Base-by-base conservation (phyloP, 1,284 basidiomycete genomes). In the Trametes pubescens region DNA sequence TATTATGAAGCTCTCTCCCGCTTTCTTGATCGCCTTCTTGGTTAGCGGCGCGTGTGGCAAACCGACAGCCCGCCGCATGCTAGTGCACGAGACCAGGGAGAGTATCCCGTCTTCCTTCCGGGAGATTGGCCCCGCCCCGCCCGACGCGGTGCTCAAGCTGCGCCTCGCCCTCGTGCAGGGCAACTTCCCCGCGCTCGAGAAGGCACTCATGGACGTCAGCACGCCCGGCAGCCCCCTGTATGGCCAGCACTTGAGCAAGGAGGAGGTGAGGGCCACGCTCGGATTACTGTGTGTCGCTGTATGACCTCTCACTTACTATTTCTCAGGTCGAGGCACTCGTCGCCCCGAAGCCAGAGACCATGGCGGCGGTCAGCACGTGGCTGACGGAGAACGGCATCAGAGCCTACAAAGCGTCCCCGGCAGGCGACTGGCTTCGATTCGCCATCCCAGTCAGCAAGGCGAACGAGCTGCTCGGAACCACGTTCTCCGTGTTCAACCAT, bases 401-500 rank as follows among this genome's bases (percentile, higher is more conserved):
- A 4, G 40, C 40, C 18, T 67, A 62, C 51, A 63, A 69, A 2
- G 49, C 65, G 21, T 72, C 76, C 21, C 71, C 74, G 59, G 75
- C 71, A 57, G 68, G 65, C 4, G 65, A 69, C 52, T 65, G 62
- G 63, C 35, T 69, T 32, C 18, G 24, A 9, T 18, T 69, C 26
- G 46, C 49, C 13, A 44, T 67, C 14, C 59, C 63, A 1, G 65
- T 78, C 29, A 67, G 71, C 54, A 71, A 78, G 61, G 80, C 79
- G 10, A 79, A 72, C 65, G 55, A 66, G 58, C 65, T 82, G 9
- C 66, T 82, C 43, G 67, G 73, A 40, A 68, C 78, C 32, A 59
- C 78, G 26, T 82, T 77, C 67, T 66, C 73, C 22, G 64, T 67
- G 11, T 81, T 78, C 69, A 69, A 65, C 22, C 77, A 81, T 64